phyloP scores from a whole-genome alignment of 306 rosid genomes.

The Sindora glabra region DNA sequence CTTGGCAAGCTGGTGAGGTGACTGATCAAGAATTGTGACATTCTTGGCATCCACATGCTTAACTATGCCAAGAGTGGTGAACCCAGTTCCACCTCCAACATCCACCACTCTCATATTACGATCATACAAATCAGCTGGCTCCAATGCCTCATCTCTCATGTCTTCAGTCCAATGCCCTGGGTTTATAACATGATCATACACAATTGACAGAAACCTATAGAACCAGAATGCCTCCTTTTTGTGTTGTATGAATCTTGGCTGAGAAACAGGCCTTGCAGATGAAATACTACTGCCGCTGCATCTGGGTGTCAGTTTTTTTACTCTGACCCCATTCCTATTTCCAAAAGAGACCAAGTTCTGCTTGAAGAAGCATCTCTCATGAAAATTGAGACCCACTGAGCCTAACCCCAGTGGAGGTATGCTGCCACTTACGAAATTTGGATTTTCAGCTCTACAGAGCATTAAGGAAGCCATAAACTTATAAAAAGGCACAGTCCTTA shows the following conservation, averaged over 20 bases:
- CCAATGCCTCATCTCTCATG: conserved; percentile 87
- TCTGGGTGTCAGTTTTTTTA: conserved; percentile 20
- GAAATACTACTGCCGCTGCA: conserved; percentile 64
- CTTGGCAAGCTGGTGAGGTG: conserved; percentile 80
- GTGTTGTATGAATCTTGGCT: conserved; percentile 79
- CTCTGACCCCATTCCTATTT: conserved; percentile 18
- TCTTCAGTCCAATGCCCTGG: conserved; percentile 93
- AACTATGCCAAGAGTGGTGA: conserved; percentile 75
- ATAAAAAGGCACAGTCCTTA: not conserved
- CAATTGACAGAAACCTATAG: conserved; percentile 66
- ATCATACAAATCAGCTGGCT: conserved; percentile 58
- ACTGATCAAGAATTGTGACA: conserved; percentile 79
- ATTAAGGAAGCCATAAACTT: conserved; percentile 33
- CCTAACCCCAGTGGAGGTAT: conserved; percentile 37
- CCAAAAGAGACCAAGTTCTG: conserved; percentile 24
- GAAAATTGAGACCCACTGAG: conserved; percentile 30
- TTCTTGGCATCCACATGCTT: conserved; percentile 84
- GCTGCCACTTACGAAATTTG: conserved; percentile 31
- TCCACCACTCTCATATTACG: conserved; percentile 67
- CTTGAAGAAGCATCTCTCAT: conserved; percentile 16
- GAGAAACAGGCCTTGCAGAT: conserved; percentile 57
- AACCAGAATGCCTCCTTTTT: conserved; percentile 87
- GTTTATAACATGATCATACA: conserved; percentile 70
- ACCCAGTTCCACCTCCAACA: conserved; percentile 87
- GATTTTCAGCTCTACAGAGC: conserved; percentile 42